Conservation (phyloP, 2,329 filamentous ascomycete genomes). For the Talaromyces sp. region DNA sequence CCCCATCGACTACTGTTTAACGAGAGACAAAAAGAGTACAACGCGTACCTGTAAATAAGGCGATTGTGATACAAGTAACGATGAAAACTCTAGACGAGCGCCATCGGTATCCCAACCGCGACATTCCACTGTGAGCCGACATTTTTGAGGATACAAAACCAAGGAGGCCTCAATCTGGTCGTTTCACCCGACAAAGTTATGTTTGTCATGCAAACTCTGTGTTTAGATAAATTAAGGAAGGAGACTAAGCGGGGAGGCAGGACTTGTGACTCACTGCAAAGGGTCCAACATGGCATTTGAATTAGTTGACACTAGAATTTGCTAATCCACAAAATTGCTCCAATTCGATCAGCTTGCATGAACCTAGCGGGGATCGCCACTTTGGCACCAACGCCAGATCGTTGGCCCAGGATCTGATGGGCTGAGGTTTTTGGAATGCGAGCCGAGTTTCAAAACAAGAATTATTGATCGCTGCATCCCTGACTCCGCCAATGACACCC, state of each 20-base stretch:
- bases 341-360: not conserved
- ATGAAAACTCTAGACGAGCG: constrained; percentile 5
- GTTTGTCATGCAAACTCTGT: not conserved
- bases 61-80: constrained; percentile 6
- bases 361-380: not conserved
- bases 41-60: constrained; percentile 6
- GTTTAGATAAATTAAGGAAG: not conserved
- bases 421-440: not conserved
- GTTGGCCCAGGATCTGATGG: not conserved
- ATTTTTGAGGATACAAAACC: not conserved
- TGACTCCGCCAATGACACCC: no score
- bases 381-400: not conserved
- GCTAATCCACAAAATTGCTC: not conserved
- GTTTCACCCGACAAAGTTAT: not conserved
- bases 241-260: not conserved
- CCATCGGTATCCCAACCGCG: not conserved
- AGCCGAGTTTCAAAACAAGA: not conserved
- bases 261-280: not conserved
- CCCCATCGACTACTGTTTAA: not conserved
- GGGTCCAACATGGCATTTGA: not conserved
- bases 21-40: not conserved
- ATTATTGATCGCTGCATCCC: no score
- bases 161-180: not conserved
- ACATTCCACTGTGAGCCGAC: not conserved
- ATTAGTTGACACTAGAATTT: not conserved